Evolutionary conservation across 495 filamentous ascomycete genomes (phyloP).

Genomic region (Viridothelium virens): DNA sequence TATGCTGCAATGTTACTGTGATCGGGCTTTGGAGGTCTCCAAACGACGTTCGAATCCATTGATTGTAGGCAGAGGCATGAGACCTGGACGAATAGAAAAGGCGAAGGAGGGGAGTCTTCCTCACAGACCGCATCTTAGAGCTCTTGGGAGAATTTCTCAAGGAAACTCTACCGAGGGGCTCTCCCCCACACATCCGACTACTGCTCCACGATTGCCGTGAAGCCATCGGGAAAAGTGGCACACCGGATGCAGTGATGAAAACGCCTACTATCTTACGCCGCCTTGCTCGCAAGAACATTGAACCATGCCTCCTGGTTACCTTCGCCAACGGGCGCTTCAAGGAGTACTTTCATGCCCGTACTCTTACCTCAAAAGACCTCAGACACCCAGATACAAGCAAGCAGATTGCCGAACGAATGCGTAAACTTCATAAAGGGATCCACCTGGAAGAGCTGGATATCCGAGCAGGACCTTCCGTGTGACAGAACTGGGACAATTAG

Average conservation of each 20-base stretch:
- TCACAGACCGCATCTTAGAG: not conserved
- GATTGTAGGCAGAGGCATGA: not conserved
- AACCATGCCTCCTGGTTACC: slow-evolving; percentile 84
- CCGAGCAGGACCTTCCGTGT: slow-evolving; percentile 70
- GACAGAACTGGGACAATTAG: slow-evolving; percentile 96
- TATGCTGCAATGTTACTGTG: slow-evolving; percentile 32
- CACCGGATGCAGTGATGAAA: not conserved
- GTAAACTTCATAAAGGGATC: slow-evolving; percentile 90
- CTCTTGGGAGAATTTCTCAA: not conserved
- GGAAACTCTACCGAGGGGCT: not conserved
- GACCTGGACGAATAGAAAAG: not conserved
- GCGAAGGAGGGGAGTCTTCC: not conserved
- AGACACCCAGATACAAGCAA: slow-evolving; percentile 73
- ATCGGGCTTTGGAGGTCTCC: slow-evolving; percentile 31
- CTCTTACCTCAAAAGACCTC: slow-evolving; percentile 69
- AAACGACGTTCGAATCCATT: slow-evolving; percentile 21
- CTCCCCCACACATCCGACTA: not conserved
- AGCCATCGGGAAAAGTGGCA: not conserved
- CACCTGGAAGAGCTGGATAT: slow-evolving; percentile 75
- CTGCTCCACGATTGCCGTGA: too few relatives aligned
- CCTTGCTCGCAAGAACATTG: slow-evolving; percentile 84
- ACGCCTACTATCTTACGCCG: slow-evolving; percentile 70
- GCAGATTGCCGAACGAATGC: slow-evolving; percentile 97
- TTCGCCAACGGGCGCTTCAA: slow-evolving; percentile 97
- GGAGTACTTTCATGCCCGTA: slow-evolving; percentile 75